Base-by-base conservation (phyloP, 2,329 filamentous ascomycete genomes). In the Trichoderma sp. region DNA sequence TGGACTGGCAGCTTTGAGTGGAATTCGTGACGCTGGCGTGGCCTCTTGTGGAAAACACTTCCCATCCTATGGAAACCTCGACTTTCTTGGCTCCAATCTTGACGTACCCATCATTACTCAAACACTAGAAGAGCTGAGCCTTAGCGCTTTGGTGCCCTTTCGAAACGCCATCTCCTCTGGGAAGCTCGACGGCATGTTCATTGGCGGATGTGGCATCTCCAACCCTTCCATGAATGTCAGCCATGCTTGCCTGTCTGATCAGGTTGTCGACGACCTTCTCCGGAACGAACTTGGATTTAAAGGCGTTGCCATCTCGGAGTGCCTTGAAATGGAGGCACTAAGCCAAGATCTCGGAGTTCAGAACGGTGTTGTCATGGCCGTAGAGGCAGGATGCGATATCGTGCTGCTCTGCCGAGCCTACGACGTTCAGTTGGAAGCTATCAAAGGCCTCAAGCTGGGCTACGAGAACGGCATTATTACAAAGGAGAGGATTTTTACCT, bases 291-390 rank as follows among this genome's bases (percentile, higher is more conserved):
- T 98, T 28, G 92, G 92, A 3, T 98, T 98, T 76, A 89, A 93
- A 64, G 95, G 95, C 1, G 95, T 98, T 3, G 94, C 96, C 28
- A 94, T 98, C 64, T 98, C 95, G 0, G 95, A 98, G 79, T 98
- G 95, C 75, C 84, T 98, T 8, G 95, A 98, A 80, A 98, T 98
- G 95, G 95, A 98, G 78, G 94, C 95, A 0, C 87, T 98, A 9
- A 96, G 94, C 74, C 93, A 97, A 78, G 97, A 98, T 76, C 96
- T 98, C 64, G 95, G 95, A n/a, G 94, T 99, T 20, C 94, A 95
- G 75, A 95, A 96, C 53, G 96, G 96, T 13, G 97, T 95, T 0
- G 94, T 98, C 76, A 98, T 98, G 94, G 96, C 96, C 4, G 93
- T 98, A 65, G 96, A 97, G 80, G 95, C 96, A 36, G 96, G 96